A percentile compares a stretch with the other conserved stretches of the same genome.
Conservation (phyloP, 306 rosid species). For the Delonix regia region DNA sequence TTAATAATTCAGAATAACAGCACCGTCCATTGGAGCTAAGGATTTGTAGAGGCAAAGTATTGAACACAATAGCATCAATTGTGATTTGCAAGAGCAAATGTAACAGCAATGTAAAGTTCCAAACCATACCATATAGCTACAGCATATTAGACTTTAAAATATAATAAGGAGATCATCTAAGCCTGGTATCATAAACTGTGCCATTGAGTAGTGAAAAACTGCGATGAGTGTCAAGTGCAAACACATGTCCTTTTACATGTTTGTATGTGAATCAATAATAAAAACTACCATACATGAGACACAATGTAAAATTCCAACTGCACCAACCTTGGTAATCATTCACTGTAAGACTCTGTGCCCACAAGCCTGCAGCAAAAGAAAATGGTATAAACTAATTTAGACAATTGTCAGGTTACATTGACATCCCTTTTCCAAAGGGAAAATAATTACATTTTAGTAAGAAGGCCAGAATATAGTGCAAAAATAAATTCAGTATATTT, state of each 20-base stretch:
- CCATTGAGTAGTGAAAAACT: not conserved
- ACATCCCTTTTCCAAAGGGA: not conserved
- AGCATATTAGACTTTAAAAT: not conserved
- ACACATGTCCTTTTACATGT: not conserved
- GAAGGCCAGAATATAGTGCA: conserved; percentile 5
- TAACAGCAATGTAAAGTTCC: not conserved
- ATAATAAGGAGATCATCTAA: not conserved
- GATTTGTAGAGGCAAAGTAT: not conserved
- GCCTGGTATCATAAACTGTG: not conserved
- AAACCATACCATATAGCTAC: not conserved
- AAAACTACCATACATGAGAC: not conserved
- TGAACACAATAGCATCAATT: not conserved
- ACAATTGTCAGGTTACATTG: not conserved
- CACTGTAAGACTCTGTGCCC: conserved; percentile 78
- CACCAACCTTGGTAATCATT: conserved; percentile 93
- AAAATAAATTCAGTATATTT: not conserved
- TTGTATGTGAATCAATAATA: not conserved
- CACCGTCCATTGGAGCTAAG: not conserved
- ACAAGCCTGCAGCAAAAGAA: conserved; percentile 63
- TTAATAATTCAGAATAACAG: not conserved
- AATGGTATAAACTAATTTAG: not conserved
- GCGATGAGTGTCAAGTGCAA: not conserved
- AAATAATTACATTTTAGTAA: not conserved
- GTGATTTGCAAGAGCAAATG: not conserved
- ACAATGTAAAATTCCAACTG: conserved; percentile 4